Conservation (phyloP, 305 asterid genomes). For the Solanum hybrid region DNA sequence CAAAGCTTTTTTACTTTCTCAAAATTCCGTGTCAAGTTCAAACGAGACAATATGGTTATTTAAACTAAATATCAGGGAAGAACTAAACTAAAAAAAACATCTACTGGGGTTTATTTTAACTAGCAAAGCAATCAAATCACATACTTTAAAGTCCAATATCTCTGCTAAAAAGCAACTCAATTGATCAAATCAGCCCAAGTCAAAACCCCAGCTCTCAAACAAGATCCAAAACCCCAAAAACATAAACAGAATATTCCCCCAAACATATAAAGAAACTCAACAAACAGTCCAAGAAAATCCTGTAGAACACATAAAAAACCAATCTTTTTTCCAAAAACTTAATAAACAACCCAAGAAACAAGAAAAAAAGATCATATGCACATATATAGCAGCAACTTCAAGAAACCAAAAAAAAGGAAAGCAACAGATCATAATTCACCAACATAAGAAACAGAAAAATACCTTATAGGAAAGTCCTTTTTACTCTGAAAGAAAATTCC, state of each 20-base stretch:
- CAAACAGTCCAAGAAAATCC: not conserved
- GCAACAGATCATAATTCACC: slow-evolving; percentile 2
- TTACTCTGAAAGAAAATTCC: not conserved
- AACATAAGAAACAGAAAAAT: not conserved
- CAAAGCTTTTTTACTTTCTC: not conserved
- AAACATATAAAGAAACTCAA: not conserved
- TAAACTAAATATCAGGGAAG: not conserved
- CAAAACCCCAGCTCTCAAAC: not conserved
- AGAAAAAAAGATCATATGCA: not conserved
- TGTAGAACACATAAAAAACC: not conserved
- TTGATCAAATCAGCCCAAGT: not conserved
- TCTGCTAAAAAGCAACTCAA: not conserved
- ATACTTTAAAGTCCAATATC: not conserved
- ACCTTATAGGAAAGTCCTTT: not conserved
- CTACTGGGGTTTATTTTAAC: not conserved
- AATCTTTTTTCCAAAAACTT: not conserved
- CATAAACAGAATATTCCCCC: not conserved
- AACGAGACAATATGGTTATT: not conserved
- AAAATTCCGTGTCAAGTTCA: not conserved
- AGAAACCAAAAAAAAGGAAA: not conserved
- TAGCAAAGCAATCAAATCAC: not conserved
- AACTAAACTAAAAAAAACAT: not conserved
- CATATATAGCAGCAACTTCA: not conserved
- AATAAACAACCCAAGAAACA: not conserved
- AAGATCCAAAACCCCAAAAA: not conserved